These are phyloP conservation scores for Moricandia moricandioides DNA, from an alignment of 345 rosid genomes.

Conservation along the genomic window DNA sequence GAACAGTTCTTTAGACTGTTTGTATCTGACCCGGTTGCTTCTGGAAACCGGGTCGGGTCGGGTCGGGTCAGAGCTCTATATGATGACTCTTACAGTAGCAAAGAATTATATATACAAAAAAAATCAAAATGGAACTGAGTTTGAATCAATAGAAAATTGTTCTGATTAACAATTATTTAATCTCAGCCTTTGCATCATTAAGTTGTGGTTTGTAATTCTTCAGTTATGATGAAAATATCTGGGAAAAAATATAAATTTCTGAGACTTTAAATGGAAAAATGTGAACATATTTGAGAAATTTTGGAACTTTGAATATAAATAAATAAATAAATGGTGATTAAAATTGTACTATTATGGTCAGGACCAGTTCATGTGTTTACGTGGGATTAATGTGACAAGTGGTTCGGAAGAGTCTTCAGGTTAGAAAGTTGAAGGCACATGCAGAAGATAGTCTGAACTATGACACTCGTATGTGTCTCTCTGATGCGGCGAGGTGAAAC, in stretches of 20 bases:
- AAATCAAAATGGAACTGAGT: not conserved
- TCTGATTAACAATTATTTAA: not conserved
- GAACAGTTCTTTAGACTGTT: constrained; percentile 20
- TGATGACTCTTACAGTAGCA: not conserved
- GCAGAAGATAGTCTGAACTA: constrained; percentile 14
- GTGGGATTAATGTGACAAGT: constrained; percentile 24
- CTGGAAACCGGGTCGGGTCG: too few species aligned
- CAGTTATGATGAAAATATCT: not conserved
- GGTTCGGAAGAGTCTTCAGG: constrained; percentile 6
- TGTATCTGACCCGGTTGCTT: constrained; percentile 19
- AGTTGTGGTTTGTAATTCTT: not conserved
- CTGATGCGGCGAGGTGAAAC: constrained; percentile 33
- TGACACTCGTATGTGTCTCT: constrained; percentile 19
- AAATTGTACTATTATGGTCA: not conserved
- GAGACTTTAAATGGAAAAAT: not conserved
- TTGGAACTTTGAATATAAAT: not conserved
- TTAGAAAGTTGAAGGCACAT: constrained; percentile 13
- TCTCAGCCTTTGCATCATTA: constrained; percentile 4
- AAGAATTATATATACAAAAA: not conserved
- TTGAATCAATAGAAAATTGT: constrained; percentile 9
- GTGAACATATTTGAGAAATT: not conserved
- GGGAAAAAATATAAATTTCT: not conserved
- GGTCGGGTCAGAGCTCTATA: constrained; percentile 26
- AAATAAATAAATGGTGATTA: not conserved
- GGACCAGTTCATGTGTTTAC: constrained; percentile 2